A percentile compares a stretch with the other conserved stretches of the same genome.
phyloP scores from a whole-genome alignment of 345 rosid species.

The rapeseed (Brassica napus) region DNA sequence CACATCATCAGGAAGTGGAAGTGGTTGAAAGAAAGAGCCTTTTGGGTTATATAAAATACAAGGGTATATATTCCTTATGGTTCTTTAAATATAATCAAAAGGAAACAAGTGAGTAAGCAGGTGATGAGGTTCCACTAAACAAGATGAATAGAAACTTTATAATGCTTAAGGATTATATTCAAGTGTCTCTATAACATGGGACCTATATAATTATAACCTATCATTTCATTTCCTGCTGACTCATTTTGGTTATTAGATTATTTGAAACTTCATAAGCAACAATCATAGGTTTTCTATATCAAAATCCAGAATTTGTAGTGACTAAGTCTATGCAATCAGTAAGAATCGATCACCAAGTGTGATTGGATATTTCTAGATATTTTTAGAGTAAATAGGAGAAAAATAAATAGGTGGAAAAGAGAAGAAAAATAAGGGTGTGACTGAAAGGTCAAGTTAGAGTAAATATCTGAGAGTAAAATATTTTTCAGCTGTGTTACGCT shows the following conservation, averaged over 20 bases:
- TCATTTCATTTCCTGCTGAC: constrained; percentile 37
- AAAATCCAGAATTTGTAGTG: not conserved
- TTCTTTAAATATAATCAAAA: constrained; percentile 9
- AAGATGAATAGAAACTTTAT: constrained; percentile 35
- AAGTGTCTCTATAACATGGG: constrained; percentile 36
- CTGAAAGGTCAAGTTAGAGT: no score
- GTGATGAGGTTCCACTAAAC: constrained; percentile 38
- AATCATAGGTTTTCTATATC: constrained; percentile 19
- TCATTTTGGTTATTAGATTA: constrained; percentile 25
- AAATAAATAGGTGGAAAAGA: no score
- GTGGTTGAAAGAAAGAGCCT: constrained; percentile 20
- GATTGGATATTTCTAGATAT: no score
- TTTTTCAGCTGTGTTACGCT: no score
- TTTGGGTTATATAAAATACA: constrained; percentile 15
- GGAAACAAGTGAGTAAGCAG: constrained; percentile 26
- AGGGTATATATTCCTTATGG: constrained; percentile 36
- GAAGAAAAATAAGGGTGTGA: no score
- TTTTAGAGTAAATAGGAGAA: no score
- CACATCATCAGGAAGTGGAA: constrained; percentile 10
- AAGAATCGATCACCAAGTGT: constrained; percentile 2
- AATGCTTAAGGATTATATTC: constrained; percentile 42
- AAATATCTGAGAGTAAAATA: no score
- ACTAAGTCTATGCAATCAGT: constrained; percentile 20
- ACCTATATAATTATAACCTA: constrained; percentile 34
- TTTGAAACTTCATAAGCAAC: constrained; percentile 18